Evolutionary conservation across 257 asterid species (phyloP), one percentile per base, ranked within the genome.

Genomic region (Lavandula angustifolia): DNA sequence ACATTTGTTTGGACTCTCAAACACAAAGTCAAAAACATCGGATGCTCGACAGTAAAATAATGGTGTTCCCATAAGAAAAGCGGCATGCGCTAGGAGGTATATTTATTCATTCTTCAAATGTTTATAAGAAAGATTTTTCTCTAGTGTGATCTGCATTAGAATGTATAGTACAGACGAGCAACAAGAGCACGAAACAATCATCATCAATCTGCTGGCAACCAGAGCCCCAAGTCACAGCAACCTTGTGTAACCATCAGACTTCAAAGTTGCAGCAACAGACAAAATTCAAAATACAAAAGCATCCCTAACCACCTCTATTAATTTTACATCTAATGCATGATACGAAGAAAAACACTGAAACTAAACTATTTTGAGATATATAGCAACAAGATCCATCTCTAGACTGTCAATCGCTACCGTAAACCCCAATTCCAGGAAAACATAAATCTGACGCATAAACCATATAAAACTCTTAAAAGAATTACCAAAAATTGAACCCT

Each of bases 401-500:
- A 4, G 13, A 6, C 43, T 17, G 48, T 3, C 13, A 50, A 50
- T 59, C 62, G 41, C 31, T 10, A 53, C 38, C 12, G 38, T 18
- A 41, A 35, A 29, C 47, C 3, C 44, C 14, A 13, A 58, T 27
- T 11, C 32, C 54, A 38, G 59, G 17, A 57, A 56, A 13, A 7
- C 11, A 9, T 7, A 61, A 22, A 63, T 14, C 65, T 27, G 27
- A 41, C 13, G 46, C 43, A 40, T 8, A 53, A 66, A 54, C 12
- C 47, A 13, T 27, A 3, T 17, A 0, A 62, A 34, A 9, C 47
- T 44, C 54, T 6, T n/a, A n/a, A n/a, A n/a, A n/a, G n/a, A n/a
- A n/a, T n/a, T n/a, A n/a, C n/a, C n/a, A n/a, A n/a, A n/a, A 32
- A 44, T 40, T 8, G 14, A 16, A 47, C 32, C 54, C 67, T 60